These are phyloP conservation scores for Amaranthus tricolor DNA, from an alignment of 179 eudicot genomes.

Conservation along the genomic window DNA sequence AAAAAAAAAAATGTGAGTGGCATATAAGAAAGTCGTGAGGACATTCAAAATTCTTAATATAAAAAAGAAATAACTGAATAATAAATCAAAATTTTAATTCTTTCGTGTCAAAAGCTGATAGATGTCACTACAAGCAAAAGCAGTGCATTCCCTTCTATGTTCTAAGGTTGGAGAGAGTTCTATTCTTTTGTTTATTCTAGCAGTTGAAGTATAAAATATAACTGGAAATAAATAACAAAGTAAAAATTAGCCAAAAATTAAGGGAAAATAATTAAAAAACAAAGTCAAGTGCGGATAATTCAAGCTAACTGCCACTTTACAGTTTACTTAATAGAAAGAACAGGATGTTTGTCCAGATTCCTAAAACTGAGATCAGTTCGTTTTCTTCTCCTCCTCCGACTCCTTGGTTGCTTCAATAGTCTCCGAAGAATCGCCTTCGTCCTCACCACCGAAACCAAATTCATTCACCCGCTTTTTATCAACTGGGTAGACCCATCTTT, in stretches of 20 bases:
- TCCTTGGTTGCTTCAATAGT: conserved; percentile 37
- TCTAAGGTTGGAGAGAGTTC: conserved; percentile 3
- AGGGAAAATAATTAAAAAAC: conserved; percentile 4
- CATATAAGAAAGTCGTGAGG: too few relatives aligned
- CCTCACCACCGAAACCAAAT: conserved; percentile 92
- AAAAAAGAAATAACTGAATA: too few relatives aligned
- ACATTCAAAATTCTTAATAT: too few relatives aligned
- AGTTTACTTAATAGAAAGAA: conserved; percentile 12
- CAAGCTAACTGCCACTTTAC: conserved; percentile 36
- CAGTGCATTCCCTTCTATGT: too few relatives aligned
- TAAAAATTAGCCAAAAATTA: conserved; percentile 7
- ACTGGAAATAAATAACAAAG: conserved; percentile 1
- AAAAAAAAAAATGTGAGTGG: too few relatives aligned
- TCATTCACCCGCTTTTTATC: conserved; percentile 92
- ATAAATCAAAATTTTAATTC: too few relatives aligned
- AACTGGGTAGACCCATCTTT: conserved; percentile 91
- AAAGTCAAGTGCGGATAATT: conserved; percentile 4
- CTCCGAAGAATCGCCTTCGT: conserved; percentile 45
- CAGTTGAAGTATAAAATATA: too few relatives aligned
- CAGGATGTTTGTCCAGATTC: conserved; percentile 16
- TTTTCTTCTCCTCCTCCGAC: conserved; percentile 71
- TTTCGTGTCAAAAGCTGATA: too few relatives aligned
- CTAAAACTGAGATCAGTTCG: conserved; percentile 55
- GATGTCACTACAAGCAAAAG: too few relatives aligned
- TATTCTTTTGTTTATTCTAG: conserved; percentile 18